Conservation (phyloP, 768 basidiomycete genomes). For the Psilocybe azurescens region DNA sequence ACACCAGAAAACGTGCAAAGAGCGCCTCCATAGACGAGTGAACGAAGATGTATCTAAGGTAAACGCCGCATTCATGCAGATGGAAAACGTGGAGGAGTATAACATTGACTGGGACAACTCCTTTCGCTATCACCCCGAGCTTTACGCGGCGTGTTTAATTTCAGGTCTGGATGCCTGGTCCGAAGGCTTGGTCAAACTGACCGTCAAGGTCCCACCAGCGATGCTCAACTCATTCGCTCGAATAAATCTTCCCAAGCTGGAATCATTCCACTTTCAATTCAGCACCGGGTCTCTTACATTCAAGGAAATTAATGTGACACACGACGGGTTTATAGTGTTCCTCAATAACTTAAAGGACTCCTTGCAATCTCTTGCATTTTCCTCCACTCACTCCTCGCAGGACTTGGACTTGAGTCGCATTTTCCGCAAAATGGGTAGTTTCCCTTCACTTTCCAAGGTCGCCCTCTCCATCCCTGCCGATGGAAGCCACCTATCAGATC, state of each 20-base stretch:
- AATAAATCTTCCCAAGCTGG: constrained; percentile 38
- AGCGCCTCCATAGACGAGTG: constrained; percentile 38
- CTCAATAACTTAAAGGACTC: constrained; percentile 45
- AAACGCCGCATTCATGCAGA: constrained; percentile 33
- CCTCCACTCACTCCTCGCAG: constrained; percentile 39
- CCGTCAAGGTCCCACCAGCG: constrained; percentile 44
- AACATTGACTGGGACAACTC: constrained; percentile 45
- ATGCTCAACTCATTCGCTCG: constrained; percentile 37
- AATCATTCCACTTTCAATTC: constrained; percentile 42
- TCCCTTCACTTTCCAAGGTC: constrained; percentile 41
- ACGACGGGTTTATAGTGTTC: constrained; percentile 49
- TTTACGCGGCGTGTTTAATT: constrained; percentile 41
- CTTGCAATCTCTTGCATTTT: constrained; percentile 40
- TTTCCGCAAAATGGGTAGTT: constrained; percentile 40
- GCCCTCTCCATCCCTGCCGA: constrained; percentile 50
- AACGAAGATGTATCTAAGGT: constrained; percentile 41
- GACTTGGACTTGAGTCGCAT: constrained; percentile 46
- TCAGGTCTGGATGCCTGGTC: constrained; percentile 38
- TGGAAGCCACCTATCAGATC: constrained; percentile 44
- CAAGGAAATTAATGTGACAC: constrained; percentile 36
- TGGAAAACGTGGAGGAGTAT: constrained; percentile 42
- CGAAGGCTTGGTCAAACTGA: constrained; percentile 34
- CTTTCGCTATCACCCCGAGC: constrained; percentile 36
- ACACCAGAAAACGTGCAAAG: constrained; percentile 32
- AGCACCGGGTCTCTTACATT: constrained; percentile 34